Conservation (phyloP, 1,139 yeast species). For the Kurtzmaniella quercitrusa region DNA sequence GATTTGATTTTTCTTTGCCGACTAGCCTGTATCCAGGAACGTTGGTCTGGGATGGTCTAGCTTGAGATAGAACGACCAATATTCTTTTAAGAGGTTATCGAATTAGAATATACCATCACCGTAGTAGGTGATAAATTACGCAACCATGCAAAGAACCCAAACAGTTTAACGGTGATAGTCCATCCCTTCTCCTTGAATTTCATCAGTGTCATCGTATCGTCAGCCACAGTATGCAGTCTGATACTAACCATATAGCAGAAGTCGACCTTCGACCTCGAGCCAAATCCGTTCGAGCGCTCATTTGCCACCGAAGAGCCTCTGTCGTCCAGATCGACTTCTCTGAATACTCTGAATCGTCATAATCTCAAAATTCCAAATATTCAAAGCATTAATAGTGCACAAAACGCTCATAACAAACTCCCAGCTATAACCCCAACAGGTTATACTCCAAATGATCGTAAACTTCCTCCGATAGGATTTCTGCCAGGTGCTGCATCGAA, state of each 20-base stretch:
- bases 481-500: constrained; percentile 37
- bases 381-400: constrained; percentile 17
- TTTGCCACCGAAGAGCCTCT: constrained; percentile 59
- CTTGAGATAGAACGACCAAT: too few relatives aligned
- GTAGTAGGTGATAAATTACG: too few relatives aligned
- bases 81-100: too few relatives aligned
- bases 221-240: too few relatives aligned
- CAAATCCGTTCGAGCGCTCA: constrained; percentile 92
- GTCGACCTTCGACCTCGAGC: constrained; percentile 71
- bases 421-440: constrained; percentile 52
- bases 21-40: background rate
- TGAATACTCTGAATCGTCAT: constrained; percentile 23
- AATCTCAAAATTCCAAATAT: constrained; percentile 34
- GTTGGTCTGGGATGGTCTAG: too few relatives aligned
- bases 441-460: constrained; percentile 59
- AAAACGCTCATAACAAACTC: constrained; percentile 17
- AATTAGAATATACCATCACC: too few relatives aligned
- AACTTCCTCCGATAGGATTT: constrained; percentile 52
- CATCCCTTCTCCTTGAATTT: too few relatives aligned
- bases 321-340: constrained; percentile 7
- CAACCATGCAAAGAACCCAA: too few relatives aligned
- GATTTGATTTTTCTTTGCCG: background rate
- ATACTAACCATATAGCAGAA: constrained; percentile 31
- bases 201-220: too few relatives aligned
- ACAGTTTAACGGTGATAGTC: too few relatives aligned